Evolutionary conservation across 345 rosid genomes (phyloP).

Genomic region (thale cress (Arabidopsis thaliana)): TAIR10.1 NC_003076.8:3120501-3121000

Average conservation of each 20-base stretch:
- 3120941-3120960: neutral
- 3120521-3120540: slow-evolving; percentile 7
- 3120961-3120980: neutral
- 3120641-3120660: slow-evolving; percentile 37
- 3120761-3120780: slow-evolving; percentile 27
- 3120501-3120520: neutral
- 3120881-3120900: neutral
- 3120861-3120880: neutral
- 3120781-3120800: slow-evolving; percentile 15
- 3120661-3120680: slow-evolving; percentile 26
- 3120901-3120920: too few relatives aligned
- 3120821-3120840: neutral
- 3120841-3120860: slow-evolving; percentile 15
- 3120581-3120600: slow-evolving; percentile 2
- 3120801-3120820: slow-evolving; percentile 10
- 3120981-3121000: neutral
- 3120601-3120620: neutral
- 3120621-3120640: neutral
- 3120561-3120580: slow-evolving; percentile 17
- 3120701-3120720: slow-evolving; percentile 19
- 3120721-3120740: slow-evolving; percentile 27
- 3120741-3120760: slow-evolving; percentile 34
- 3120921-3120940: neutral
- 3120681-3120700: slow-evolving; percentile 18
- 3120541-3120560: slow-evolving; percentile 26